Conservation (phyloP, 331 rosid species). For the Spiraea crenata region DNA sequence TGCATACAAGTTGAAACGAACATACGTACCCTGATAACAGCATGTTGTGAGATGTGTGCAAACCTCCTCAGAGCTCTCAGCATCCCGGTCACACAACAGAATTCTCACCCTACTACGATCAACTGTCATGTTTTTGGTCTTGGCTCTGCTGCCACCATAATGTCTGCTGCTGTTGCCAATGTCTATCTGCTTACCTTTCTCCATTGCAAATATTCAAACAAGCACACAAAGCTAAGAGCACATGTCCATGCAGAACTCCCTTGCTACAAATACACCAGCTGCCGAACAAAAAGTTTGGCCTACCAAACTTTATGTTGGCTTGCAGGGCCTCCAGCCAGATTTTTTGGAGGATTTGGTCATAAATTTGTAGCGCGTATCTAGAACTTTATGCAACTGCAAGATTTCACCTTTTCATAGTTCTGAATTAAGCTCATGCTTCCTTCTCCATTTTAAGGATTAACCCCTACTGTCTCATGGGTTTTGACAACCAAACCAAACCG, state of each 20-base stretch:
- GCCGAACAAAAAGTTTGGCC: conserved; percentile 9
- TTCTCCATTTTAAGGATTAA: background rate
- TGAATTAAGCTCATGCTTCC: conserved; percentile 3
- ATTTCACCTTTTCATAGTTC: conserved; percentile 3
- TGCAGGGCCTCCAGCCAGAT: background rate
- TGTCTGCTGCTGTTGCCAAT: background rate
- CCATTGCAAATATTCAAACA: conserved; percentile 6
- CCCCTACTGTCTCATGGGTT: background rate
- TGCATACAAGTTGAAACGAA: background rate
- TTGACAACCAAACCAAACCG: background rate
- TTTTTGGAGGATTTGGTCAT: background rate
- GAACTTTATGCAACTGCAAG: conserved; percentile 1
- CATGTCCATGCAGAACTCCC: conserved; percentile 9
- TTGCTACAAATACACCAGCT: conserved; percentile 4
- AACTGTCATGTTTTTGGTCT: background rate
- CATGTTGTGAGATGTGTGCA: conserved; percentile 12
- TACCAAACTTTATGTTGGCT: conserved; percentile 2
- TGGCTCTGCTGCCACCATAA: background rate
- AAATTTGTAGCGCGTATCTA: background rate
- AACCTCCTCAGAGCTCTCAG: conserved; percentile 23
- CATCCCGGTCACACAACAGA: conserved; percentile 19
- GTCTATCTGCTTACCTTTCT: conserved; percentile 10
- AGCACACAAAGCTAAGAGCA: background rate
- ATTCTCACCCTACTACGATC: conserved; percentile 17
- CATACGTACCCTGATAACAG: conserved; percentile 21